A percentile compares a stretch with the other conserved stretches of the same genome.
phyloP scores from a whole-genome alignment of 106 monocot species.

The Dendrobium officinale region DNA sequence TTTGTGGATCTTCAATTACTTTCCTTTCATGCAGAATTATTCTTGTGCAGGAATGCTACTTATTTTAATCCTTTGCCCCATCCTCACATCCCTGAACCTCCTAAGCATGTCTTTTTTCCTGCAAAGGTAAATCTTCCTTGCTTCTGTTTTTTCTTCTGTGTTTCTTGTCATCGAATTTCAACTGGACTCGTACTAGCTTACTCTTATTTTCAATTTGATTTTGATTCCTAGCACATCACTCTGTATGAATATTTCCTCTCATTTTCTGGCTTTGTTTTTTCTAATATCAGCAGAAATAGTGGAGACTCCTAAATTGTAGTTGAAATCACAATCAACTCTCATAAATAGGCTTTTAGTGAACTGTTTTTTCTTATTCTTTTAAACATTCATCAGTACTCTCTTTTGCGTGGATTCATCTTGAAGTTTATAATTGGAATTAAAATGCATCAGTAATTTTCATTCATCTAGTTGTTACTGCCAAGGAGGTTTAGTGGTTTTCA shows the following conservation, averaged over 20 bases:
- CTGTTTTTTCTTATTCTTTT: background rate
- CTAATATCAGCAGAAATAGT: background rate
- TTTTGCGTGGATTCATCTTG: background rate
- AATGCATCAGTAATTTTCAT: background rate
- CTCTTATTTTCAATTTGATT: background rate
- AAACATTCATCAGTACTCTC: background rate
- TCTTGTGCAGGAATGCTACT: constrained; percentile 77
- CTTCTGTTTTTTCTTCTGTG: background rate
- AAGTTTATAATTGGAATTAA: background rate
- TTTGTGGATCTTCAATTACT: background rate
- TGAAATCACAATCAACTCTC: background rate
- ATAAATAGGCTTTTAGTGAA: background rate
- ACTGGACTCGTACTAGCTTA: background rate
- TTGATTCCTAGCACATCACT: background rate
- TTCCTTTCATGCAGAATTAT: constrained; percentile 10
- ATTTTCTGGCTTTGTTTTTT: background rate
- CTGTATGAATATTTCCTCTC: background rate
- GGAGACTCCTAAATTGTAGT: background rate
- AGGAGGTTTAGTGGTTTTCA: background rate
- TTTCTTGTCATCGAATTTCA: background rate
- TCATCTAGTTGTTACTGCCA: background rate
- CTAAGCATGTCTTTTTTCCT: constrained; percentile 71
- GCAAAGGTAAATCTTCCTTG: constrained; percentile 45
- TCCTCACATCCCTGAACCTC: constrained; percentile 76
- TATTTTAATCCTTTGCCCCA: constrained; percentile 67